Conservation (phyloP, 2,329 filamentous ascomycete genomes). For the Aspergillus proliferans region DNA sequence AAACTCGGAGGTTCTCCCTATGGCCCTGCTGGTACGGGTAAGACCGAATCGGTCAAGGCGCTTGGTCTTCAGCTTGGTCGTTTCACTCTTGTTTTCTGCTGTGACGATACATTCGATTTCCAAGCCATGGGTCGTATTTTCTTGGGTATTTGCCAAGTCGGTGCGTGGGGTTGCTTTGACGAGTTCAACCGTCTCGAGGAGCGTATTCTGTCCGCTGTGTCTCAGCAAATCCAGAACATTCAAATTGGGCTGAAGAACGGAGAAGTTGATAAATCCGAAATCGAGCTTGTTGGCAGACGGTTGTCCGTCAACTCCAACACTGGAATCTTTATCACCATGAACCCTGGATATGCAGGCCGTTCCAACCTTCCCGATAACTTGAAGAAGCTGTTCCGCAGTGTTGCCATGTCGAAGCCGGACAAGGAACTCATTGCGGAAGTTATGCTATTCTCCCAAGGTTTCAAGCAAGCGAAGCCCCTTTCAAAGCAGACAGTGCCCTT, state of each 20-base stretch:
- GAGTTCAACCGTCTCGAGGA: constrained; percentile 99
- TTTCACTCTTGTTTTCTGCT: constrained; percentile 98
- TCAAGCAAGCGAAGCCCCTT: constrained; percentile 88
- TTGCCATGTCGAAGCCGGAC: constrained; percentile 99
- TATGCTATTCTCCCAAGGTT: constrained; percentile 99
- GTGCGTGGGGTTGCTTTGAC: constrained; percentile 99
- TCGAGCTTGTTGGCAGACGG: constrained; percentile 88
- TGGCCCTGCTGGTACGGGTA: constrained; percentile 93
- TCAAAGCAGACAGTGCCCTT: constrained; percentile 97
- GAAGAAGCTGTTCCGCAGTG: constrained; percentile 98
- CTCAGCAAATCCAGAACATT: constrained; percentile 98
- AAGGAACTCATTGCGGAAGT: constrained; percentile 99
- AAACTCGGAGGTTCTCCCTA: constrained; percentile 94
- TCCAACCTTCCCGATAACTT: constrained; percentile 97
- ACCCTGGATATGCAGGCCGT: constrained; percentile 94
- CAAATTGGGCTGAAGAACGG: constrained; percentile 89
- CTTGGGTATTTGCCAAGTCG: constrained; percentile 96
- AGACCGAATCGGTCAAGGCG: constrained; percentile 98
- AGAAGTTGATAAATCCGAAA: constrained; percentile 76
- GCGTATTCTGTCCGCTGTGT: constrained; percentile 93
- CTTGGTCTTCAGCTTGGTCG: constrained; percentile 92
- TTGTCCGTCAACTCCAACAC: constrained; percentile 86
- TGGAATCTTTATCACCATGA: constrained; percentile 99
- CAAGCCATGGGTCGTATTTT: constrained; percentile 99
- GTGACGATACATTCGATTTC: constrained; percentile 99